phyloP scores from a whole-genome alignment of 306 rosid genomes.

The Prunus mira region DNA sequence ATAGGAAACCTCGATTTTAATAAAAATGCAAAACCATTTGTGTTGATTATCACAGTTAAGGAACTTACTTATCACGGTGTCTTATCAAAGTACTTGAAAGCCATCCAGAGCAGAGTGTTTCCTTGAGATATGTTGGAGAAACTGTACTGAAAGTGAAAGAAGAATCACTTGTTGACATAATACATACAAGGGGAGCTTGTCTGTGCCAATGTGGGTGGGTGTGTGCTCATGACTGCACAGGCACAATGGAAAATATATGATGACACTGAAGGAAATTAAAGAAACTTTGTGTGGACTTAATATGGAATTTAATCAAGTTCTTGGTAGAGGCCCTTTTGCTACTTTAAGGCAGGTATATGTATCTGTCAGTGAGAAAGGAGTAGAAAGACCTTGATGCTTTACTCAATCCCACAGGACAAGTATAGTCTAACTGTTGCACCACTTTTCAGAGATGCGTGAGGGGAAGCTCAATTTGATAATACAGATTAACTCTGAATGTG shows the following conservation, averaged over 20 bases:
- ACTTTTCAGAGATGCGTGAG: not conserved
- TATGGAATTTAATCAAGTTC: not conserved
- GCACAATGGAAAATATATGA: not conserved
- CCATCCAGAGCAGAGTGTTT: constrained; percentile 44
- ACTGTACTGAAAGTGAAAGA: constrained; percentile 31
- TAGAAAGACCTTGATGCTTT: not conserved
- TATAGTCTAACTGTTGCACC: not conserved
- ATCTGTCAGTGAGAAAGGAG: not conserved
- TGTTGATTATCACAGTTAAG: not conserved
- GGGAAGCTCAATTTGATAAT: not conserved
- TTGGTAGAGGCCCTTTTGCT: not conserved
- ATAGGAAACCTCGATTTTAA: not conserved
- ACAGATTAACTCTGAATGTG: not conserved
- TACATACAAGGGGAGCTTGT: not conserved
- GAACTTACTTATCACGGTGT: constrained; percentile 34
- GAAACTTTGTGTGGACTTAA: not conserved
- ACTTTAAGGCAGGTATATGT: not conserved
- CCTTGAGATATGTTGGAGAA: constrained; percentile 46
- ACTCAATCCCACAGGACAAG: not conserved
- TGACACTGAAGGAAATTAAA: too few relatives aligned
- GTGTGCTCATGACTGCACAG: not conserved
- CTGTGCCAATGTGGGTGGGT: not conserved
- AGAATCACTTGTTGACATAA: constrained; percentile 8
- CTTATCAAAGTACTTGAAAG: constrained; percentile 33
- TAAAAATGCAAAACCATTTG: not conserved